Conservation (phyloP, 1,284 basidiomycete genomes). For the Boletellus deceptivus region DNA sequence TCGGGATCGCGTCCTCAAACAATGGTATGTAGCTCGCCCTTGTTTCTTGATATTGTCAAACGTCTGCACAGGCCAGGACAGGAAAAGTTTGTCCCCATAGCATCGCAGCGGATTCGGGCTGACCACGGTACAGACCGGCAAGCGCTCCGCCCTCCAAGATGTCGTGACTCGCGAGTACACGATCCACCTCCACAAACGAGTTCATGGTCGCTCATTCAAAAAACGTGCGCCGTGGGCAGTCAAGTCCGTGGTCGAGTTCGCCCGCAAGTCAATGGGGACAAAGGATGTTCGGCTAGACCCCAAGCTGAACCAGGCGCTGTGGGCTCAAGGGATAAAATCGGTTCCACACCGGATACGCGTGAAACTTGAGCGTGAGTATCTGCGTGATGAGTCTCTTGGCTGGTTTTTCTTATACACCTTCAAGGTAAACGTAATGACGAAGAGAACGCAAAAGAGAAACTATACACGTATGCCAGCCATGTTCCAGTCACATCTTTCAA, state of each 20-base stretch:
- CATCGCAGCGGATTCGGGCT: conserved; percentile 21
- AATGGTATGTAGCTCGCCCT: conserved; percentile 51
- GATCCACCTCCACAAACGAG: conserved; percentile 92
- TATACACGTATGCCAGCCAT: conserved; percentile 87
- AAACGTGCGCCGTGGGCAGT: conserved; percentile 93
- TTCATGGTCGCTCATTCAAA: conserved; percentile 90
- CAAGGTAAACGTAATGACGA: conserved; percentile 58
- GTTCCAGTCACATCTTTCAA: conserved; percentile 84
- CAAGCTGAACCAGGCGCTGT: conserved; percentile 90
- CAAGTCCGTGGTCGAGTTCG: conserved; percentile 89
- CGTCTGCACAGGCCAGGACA: conserved; percentile 41
- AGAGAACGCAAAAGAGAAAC: conserved; percentile 96
- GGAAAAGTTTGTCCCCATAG: conserved; percentile 21
- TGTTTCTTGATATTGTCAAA: conserved; percentile 8
- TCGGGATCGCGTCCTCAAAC: conserved; percentile 53
- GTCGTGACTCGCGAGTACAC: conserved; percentile 97
- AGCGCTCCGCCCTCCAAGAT: conserved; percentile 93
- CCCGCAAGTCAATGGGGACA: conserved; percentile 92
- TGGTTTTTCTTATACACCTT: not conserved
- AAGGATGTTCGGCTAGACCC: conserved; percentile 90
- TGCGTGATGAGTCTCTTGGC: not conserved
- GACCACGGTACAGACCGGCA: conserved; percentile 58
- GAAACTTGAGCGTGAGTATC: conserved; percentile 84
- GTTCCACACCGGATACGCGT: conserved; percentile 89
- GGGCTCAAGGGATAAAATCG: conserved; percentile 87